Evolutionary conservation across 2,329 filamentous ascomycete genomes (phyloP), one percentile per base, ranked within the genome.

Genomic region (Aureobasidium leucospermi): DNA sequence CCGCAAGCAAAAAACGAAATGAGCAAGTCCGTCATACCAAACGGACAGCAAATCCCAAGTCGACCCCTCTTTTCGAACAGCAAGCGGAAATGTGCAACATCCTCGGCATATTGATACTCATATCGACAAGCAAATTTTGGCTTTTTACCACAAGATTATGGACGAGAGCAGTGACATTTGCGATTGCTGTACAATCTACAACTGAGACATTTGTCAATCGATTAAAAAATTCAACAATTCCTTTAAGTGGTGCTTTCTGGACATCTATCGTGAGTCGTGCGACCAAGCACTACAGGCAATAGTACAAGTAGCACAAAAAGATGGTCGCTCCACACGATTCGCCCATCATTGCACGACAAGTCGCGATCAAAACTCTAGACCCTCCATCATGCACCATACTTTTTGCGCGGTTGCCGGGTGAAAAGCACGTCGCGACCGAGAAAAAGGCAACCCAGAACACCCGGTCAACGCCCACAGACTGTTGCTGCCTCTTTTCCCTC

Each of bases 381-480:
- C 5, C 19, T 23, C 23, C 23, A 23, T 2, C 23, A 23, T 23
- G 23, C 23, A 23, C 23, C 23, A 23, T 23, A 23, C 15, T n/a
- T n/a, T 42, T n/a, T 29, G 19, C 42, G 23, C 16, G 23, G 23
- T 23, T 23, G 23, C 23, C 23, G 23, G 23, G 23, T 23, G 23
- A 23, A 23, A 23, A 23, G 23, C 23, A 23, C 23, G 23, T 3
- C 23, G 23, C 23, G 23, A 23, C 23, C 23, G 23, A 34, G n/a
- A 43, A 55, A 55, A 29, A 47, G 53, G 43, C 42, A 39, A 39
- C 43, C 53, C 16, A 47, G 42, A 57, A 29, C 53, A 57, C 41
- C 53, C 53, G 53, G 43, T 47, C 41, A 57, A 57, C 41, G 38
- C 34, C 19, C 23, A 8, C 34, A 13, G 49, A 36, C 49, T 36